Conservation (phyloP, 177 flowering plant genomes). For the Vitis hybrid region DNA sequence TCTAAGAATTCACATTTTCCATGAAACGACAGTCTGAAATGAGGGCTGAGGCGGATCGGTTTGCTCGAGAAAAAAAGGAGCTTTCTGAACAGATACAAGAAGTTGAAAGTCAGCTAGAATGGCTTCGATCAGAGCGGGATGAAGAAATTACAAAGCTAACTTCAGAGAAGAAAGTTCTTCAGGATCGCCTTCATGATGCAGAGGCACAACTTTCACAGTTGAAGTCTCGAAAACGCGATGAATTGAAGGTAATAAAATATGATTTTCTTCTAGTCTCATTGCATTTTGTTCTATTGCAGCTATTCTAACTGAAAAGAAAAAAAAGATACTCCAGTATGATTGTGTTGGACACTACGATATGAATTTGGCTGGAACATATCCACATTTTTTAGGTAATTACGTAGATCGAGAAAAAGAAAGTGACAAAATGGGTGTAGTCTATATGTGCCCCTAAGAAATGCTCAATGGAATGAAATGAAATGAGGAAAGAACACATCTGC, state of each 20-base stretch:
- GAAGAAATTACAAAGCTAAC: conserved; percentile 75
- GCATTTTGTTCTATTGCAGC: neutral
- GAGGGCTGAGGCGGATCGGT: conserved; percentile 83
- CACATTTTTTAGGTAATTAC: neutral
- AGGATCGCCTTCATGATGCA: conserved; percentile 92
- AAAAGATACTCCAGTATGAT: neutral
- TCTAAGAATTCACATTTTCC: conserved; percentile 4
- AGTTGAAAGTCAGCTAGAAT: conserved; percentile 86
- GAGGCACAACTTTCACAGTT: conserved; percentile 85
- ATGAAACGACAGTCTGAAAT: conserved; percentile 71
- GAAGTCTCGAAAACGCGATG: conserved; percentile 94
- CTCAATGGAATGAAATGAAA: no score
- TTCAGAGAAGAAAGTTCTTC: conserved; percentile 78
- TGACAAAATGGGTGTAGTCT: no score
- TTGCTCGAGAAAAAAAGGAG: conserved; percentile 84
- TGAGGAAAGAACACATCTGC: no score
- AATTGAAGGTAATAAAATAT: conserved; percentile 66
- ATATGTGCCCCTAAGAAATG: no score
- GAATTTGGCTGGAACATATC: neutral
- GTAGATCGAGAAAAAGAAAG: neutral
- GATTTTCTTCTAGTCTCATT: neutral
- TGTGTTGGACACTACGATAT: neutral
- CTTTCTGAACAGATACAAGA: conserved; percentile 78
- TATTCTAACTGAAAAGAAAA: neutral
- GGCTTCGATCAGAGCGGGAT: conserved; percentile 87